A percentile compares a stretch with the other conserved stretches of the same genome.
Evolutionary conservation across 805 yeast species (phyloP).

Genomic region (Starmerella asiatica): DNA sequence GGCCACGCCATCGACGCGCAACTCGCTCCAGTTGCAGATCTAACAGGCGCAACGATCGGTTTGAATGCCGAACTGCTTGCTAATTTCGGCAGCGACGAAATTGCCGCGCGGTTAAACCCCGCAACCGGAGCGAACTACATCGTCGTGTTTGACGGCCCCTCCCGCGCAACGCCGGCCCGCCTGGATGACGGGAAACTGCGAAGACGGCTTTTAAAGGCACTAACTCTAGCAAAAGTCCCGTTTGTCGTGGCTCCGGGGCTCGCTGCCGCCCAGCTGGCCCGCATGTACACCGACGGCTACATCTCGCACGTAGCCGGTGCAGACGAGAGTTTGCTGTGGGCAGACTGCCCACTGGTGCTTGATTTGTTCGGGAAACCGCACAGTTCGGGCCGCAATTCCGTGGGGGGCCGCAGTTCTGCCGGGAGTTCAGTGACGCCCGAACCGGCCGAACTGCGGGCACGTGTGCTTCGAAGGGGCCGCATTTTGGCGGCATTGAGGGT

Average conservation of each 20-base stretch:
- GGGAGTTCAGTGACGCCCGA: too few relatives aligned
- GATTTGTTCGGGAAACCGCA: slow-evolving; percentile 38
- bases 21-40: slow-evolving; percentile 15
- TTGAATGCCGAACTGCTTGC: slow-evolving; percentile 17
- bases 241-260: slow-evolving; percentile 72
- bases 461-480: slow-evolving; percentile 46
- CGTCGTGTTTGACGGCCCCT: slow-evolving; percentile 22
- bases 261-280: slow-evolving; percentile 68
- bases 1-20: slow-evolving; percentile 16
- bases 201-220: slow-evolving; percentile 35
- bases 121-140: slow-evolving; percentile 8
- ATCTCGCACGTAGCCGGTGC: slow-evolving; percentile 77
- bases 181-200: slow-evolving; percentile 13
- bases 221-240: slow-evolving; percentile 43
- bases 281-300: slow-evolving; percentile 39
- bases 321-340: slow-evolving; percentile 55
- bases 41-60: slow-evolving; percentile 16
- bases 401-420: too few relatives aligned
- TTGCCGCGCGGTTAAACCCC: slow-evolving; percentile 14
- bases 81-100: slow-evolving; percentile 11
- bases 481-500: slow-evolving; percentile 48
- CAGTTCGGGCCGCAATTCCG: too few relatives aligned
- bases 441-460: slow-evolving; percentile 34
- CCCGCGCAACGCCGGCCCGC: slow-evolving; percentile 9
- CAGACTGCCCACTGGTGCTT: slow-evolving; percentile 57